Conservation (phyloP, 1,284 basidiomycete species). For the Pyrrhoderma lamaoense region DNA sequence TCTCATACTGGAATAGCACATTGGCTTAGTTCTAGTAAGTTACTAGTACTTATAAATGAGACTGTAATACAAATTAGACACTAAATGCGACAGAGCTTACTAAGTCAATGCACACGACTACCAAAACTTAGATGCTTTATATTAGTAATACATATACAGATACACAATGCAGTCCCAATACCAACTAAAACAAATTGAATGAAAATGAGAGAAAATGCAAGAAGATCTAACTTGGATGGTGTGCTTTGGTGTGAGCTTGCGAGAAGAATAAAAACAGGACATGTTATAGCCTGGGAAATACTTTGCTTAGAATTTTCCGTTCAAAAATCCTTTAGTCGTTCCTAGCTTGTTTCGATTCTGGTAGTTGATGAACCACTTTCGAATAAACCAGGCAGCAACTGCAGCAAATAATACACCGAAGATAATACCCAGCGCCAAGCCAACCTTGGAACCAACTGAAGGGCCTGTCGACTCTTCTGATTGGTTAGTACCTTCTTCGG, state of each 20-base stretch:
- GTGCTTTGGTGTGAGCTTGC: not conserved
- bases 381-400: constrained; percentile 39
- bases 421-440: constrained; percentile 49
- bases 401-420: constrained; percentile 38
- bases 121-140: too few relatives aligned
- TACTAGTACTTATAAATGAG: too few relatives aligned
- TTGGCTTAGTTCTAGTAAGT: too few relatives aligned
- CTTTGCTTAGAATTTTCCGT: constrained; percentile 4
- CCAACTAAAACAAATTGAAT: not conserved
- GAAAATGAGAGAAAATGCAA: not conserved
- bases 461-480: constrained; percentile 23
- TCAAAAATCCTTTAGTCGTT: constrained; percentile 1
- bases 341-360: not conserved
- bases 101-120: too few relatives aligned
- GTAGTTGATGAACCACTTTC: constrained; percentile 32
- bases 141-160: too few relatives aligned
- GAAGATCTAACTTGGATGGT: not conserved
- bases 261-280: not conserved
- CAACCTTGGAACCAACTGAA: constrained; percentile 36
- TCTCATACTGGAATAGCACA: too few relatives aligned
- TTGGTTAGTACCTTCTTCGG: constrained; percentile 23
- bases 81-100: too few relatives aligned
- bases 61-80: too few relatives aligned
- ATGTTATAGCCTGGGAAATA: too few relatives aligned
- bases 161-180: too few relatives aligned